Base-by-base conservation (phyloP, 2,329 filamentous ascomycete genomes). In the Meredithiella fracta region DNA sequence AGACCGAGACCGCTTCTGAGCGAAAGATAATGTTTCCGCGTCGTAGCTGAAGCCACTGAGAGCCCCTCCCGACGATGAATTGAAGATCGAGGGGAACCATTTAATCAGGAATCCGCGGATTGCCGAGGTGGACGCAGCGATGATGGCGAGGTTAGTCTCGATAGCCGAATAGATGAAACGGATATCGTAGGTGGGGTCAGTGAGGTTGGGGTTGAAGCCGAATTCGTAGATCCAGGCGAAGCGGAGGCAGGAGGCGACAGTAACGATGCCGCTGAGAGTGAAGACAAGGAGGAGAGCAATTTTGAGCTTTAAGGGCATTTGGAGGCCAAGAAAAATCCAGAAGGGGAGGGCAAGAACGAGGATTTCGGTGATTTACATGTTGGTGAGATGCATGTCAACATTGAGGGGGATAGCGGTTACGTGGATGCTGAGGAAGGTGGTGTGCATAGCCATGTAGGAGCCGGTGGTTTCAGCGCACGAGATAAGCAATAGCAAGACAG, bases 211-310 rank as follows among this genome's bases (percentile, higher is more conserved):
- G 42, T 23, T 9, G 58, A 59, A 38, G 51, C 50, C 47, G 26
- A 61, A 50, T 9, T 59, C 54, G n/a, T 53, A 42, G 47, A 59
- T 15, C 53, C 51, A 63, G 31, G 67, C 63, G 6, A 71, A 62
- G 2, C 68, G 66, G 7, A 69, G 59, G 5, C 65, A 63, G 23
- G 62, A 65, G 14, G 67, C 62, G 0, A 66, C 57, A 0, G 65
- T 68, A 5, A 68, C 66, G 1, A 68, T 55, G 11, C 60, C 62
- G 34, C 71, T 70, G 4, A 72, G 58, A 3, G 67, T 58, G 55
- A 72, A 73, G 4, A 73, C 66, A 8, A 65, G 59, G 42, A 72
- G 65, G 3, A 72, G 60, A 1, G 68, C 69, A 11, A 68, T 60
- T 58, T 72, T 71, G 11, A 66, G 64, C 31, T 63, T 65, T 20